phyloP scores from a whole-genome alignment of 1,139 yeast species.

The Geotrichum fermentans region DNA sequence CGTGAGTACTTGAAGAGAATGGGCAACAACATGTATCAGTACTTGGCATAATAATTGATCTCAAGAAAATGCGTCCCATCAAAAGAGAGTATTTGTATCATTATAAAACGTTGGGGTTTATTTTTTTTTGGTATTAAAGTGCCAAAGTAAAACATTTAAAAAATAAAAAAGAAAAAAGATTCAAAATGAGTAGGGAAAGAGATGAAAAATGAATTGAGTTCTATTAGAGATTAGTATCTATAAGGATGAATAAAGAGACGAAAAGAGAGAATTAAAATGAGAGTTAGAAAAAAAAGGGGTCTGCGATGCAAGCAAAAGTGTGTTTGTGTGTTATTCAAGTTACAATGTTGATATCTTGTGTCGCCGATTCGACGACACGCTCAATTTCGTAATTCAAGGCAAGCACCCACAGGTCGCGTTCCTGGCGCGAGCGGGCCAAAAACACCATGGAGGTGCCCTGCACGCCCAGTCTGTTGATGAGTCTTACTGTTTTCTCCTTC shows the following conservation, averaged over 20 bases:
- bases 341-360: slow-evolving; percentile 26
- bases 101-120: too few species aligned
- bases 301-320: not conserved
- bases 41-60: slow-evolving; percentile 61
- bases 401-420: slow-evolving; percentile 77
- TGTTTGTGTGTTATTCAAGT: not conserved
- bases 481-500: slow-evolving; percentile 8
- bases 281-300: not conserved
- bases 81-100: too few species aligned
- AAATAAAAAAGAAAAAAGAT: too few species aligned
- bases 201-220: not conserved
- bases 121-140: too few species aligned
- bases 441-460: slow-evolving; percentile 68
- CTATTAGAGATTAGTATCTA: not conserved
- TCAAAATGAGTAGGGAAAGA: not conserved
- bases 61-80: too few species aligned
- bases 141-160: too few species aligned
- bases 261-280: not conserved
- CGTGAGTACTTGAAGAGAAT: slow-evolving; percentile 78
- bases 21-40: slow-evolving; percentile 71
- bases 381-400: slow-evolving; percentile 62
- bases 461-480: slow-evolving; percentile 52
- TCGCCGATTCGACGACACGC: slow-evolving; percentile 38
- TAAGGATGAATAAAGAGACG: not conserved
- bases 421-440: slow-evolving; percentile 76